phyloP scores from a whole-genome alignment of 306 rosid genomes.

The Inga laurina region DNA sequence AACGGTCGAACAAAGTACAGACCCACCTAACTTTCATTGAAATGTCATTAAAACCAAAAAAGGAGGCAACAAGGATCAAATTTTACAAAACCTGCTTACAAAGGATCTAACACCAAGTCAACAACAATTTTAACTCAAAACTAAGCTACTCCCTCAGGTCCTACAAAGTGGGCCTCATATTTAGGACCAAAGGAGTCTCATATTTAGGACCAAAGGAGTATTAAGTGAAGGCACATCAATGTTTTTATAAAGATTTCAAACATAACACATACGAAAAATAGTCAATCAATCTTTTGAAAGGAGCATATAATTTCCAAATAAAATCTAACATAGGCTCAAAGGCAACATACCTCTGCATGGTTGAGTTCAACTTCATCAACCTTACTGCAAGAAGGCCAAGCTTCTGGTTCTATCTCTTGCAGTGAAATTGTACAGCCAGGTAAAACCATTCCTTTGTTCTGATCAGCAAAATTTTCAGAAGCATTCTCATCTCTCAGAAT shows the following conservation, averaged over 20 bases:
- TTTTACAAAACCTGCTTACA: background rate
- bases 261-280: background rate
- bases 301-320: background rate
- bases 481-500: slow-evolving; percentile 30
- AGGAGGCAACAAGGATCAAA: background rate
- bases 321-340: background rate
- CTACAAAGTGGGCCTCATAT: no score
- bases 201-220: no score
- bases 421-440: slow-evolving; percentile 23
- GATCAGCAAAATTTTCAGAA: slow-evolving; percentile 32
- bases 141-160: background rate
- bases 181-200: no score
- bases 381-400: slow-evolving; percentile 15
- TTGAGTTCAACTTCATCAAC: slow-evolving; percentile 30
- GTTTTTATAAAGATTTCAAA: background rate
- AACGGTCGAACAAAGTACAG: background rate
- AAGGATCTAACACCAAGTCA: background rate
- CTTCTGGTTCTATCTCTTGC: slow-evolving; percentile 23
- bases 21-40: background rate
- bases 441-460: slow-evolving; percentile 30
- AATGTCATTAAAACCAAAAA: background rate
- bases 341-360: slow-evolving; percentile 43
- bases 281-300: slow-evolving; percentile 5
- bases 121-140: background rate
- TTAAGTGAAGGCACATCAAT: background rate